phyloP scores from a whole-genome alignment of 331 rosid species.

The Pyrus hybrid region DNA sequence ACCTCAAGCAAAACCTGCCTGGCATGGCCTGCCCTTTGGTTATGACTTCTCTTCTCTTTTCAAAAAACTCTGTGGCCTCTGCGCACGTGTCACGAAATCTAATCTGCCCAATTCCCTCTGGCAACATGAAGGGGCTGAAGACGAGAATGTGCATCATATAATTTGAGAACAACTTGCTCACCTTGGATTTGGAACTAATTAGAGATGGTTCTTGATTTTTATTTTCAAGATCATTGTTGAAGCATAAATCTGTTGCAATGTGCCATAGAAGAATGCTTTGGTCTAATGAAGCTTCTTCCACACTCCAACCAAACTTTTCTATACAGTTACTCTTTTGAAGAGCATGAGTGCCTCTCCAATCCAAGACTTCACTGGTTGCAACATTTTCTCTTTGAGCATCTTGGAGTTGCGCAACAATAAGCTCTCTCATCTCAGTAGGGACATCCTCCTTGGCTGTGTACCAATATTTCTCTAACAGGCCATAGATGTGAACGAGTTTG shows the following conservation, averaged over 20 bases:
- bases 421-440: not conserved
- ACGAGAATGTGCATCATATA: slow-evolving; percentile 23
- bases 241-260: slow-evolving; percentile 33
- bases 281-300: slow-evolving; percentile 4
- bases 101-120: slow-evolving; percentile 26
- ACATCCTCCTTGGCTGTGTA: not conserved
- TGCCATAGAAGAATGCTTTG: slow-evolving; percentile 40
- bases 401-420: not conserved
- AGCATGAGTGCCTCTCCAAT: not conserved
- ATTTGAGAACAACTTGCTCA: slow-evolving; percentile 24
- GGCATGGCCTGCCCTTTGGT: not conserved
- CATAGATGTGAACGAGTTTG: not conserved
- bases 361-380: not conserved
- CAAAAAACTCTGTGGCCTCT: slow-evolving; percentile 13
- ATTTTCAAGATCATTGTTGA: not conserved
- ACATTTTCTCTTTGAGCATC: not conserved
- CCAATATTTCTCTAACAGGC: not conserved
- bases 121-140: slow-evolving; percentile 27
- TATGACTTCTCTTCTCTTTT: slow-evolving; percentile 4
- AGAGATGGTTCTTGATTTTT: too few species aligned
- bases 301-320: slow-evolving; percentile 6
- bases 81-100: slow-evolving; percentile 28
- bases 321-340: not conserved
- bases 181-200: not conserved
- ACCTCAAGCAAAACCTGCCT: slow-evolving; percentile 2